Percentiles rank a stretch among this genome's conserved stretches.
phyloP scores from a whole-genome alignment of 177 flowering plant species.

The Vitis hybrid region DNA sequence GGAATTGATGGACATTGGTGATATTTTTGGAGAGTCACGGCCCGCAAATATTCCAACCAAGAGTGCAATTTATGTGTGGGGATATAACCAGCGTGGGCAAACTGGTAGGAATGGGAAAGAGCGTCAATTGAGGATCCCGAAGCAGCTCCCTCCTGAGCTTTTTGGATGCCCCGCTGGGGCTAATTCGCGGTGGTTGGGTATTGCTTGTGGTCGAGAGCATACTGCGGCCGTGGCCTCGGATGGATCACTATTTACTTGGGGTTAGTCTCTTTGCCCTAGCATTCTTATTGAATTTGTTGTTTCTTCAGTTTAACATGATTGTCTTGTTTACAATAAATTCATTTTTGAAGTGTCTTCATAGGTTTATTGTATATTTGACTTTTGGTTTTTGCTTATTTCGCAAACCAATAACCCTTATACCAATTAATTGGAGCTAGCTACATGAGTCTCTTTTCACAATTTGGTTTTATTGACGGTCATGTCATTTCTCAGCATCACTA shows the following conservation, averaged over 20 bases:
- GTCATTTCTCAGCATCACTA: too few relatives aligned
- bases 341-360: not conserved
- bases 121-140: conserved; percentile 76
- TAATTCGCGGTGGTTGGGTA: conserved; percentile 73
- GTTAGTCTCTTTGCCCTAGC: conserved; percentile 29
- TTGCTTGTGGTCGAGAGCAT: conserved; percentile 94
- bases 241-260: conserved; percentile 96
- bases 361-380: too few relatives aligned
- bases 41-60: conserved; percentile 52
- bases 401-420: too few relatives aligned
- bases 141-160: conserved; percentile 74
- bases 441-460: too few relatives aligned
- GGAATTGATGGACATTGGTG: conserved; percentile 52
- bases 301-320: not conserved
- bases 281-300: not conserved
- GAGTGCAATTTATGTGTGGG: conserved; percentile 97
- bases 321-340: not conserved
- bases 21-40: conserved; percentile 45
- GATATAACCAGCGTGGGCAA: conserved; percentile 92
- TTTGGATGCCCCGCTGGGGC: conserved; percentile 76
- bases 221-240: conserved; percentile 88
- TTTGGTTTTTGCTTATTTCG: too few relatives aligned
- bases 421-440: too few relatives aligned
- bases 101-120: conserved; percentile 80
- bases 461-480: too few relatives aligned